These are phyloP conservation scores for Anthracocystis walkeri DNA, from an alignment of 1,284 basidiomycete genomes.

Conservation along the genomic window DNA sequence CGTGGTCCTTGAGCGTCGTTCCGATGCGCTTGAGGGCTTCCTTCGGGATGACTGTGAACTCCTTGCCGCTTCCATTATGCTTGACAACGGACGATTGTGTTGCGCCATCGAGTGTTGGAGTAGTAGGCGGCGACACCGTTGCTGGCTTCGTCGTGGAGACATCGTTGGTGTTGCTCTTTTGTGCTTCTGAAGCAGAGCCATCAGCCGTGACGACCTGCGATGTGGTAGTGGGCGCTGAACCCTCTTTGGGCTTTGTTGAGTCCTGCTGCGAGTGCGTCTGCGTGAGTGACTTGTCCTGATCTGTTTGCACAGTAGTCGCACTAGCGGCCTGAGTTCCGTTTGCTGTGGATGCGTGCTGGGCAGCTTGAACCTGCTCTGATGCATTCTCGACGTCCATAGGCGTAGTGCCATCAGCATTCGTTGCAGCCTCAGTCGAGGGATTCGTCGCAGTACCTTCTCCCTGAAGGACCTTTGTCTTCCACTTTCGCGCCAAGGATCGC, in stretches of 20 bases:
- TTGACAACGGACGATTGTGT: neutral
- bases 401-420: neutral
- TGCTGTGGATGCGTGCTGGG: neutral
- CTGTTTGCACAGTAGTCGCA: neutral
- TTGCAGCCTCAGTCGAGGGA: conserved; percentile 3
- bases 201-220: neutral
- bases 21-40: conserved; percentile 4
- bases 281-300: neutral
- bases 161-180: neutral
- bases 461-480: conserved; percentile 6
- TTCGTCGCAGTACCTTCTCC: neutral
- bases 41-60: neutral
- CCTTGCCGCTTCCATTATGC: neutral
- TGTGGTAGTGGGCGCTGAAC: neutral
- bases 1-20: conserved; percentile 10
- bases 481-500: conserved; percentile 12
- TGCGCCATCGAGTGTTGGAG: neutral
- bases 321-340: neutral
- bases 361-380: neutral
- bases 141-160: neutral
- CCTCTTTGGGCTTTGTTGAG: neutral
- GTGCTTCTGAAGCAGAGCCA: neutral
- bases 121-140: neutral
- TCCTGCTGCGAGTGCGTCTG: neutral
- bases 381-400: conserved; percentile 26